Conservation (phyloP, 768 basidiomycete species). For the Hygrocybe coccinea region DNA sequence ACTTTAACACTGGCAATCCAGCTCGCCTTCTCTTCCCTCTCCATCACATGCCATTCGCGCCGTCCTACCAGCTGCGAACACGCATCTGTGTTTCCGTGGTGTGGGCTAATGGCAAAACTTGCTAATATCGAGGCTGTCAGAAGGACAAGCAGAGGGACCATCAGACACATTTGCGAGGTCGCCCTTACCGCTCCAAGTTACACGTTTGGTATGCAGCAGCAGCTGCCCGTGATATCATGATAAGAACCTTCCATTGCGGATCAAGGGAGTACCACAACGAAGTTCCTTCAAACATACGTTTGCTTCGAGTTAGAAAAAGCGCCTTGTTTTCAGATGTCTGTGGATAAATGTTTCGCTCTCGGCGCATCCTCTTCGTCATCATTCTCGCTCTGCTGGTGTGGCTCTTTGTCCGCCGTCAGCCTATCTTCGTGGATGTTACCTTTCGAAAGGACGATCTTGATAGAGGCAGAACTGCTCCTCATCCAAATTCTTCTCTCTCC, state of each 20-base stretch:
- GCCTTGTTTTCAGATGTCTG: neutral
- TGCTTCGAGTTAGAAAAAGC: neutral
- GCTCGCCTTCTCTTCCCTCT: slow-evolving; percentile 4
- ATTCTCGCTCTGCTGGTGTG: neutral
- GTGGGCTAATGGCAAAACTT: neutral
- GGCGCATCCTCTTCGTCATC: neutral
- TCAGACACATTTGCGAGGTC: neutral
- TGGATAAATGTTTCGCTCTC: neutral
- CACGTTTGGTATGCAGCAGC: neutral
- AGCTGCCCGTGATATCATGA: no score
- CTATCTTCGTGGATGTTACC: neutral
- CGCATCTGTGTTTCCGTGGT: neutral
- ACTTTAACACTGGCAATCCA: slow-evolving; percentile 15
- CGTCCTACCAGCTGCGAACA: slow-evolving; percentile 1
- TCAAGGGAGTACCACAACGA: neutral
- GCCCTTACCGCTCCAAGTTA: neutral
- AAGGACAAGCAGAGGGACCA: neutral
- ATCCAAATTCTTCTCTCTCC: neutral
- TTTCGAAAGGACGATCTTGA: neutral
- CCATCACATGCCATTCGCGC: slow-evolving; percentile 13
- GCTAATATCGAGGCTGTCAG: neutral
- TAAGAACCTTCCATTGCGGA: no score
- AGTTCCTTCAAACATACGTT: neutral
- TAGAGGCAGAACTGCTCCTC: no score
- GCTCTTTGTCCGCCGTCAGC: neutral